Conservation (phyloP, 805 yeast species). For the Wickerhamiella dianesei region DNA sequence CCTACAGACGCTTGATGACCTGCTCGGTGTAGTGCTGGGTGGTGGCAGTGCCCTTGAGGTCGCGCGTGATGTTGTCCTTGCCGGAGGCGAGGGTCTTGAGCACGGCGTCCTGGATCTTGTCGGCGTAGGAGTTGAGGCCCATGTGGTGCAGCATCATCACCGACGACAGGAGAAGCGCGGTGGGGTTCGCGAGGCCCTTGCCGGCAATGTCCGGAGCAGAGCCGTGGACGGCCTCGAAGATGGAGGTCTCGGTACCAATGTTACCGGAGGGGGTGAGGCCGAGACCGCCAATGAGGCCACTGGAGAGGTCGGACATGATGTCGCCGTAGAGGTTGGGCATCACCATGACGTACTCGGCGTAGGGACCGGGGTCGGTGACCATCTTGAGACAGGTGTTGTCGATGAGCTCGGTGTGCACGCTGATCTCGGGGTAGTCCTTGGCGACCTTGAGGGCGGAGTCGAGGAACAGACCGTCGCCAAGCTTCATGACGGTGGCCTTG, state of each 20-base stretch:
- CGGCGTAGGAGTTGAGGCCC: conserved; percentile 74
- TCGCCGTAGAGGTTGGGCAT: conserved; percentile 99
- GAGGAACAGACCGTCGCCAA: conserved; percentile 94
- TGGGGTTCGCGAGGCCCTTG: conserved; percentile 97
- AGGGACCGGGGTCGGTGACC: conserved; percentile 77
- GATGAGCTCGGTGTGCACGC: conserved; percentile 71
- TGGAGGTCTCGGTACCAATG: conserved; percentile 96
- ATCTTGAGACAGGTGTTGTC: conserved; percentile 90
- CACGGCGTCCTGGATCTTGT: conserved; percentile 74
- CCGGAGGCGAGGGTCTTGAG: conserved; percentile 83
- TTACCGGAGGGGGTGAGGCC: conserved; percentile 99
- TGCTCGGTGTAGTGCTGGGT: conserved; percentile 84
- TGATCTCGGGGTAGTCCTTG: conserved; percentile 82
- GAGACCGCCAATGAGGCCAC: conserved; percentile 96
- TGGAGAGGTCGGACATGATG: conserved; percentile 92
- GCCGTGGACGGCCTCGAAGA: conserved; percentile 99
- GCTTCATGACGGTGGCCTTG: conserved; percentile 97
- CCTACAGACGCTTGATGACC: conserved; percentile 52
- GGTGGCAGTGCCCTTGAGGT: conserved; percentile 82
- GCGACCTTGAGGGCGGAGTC: conserved; percentile 80
- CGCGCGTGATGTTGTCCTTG: conserved; percentile 90
- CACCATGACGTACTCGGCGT: conserved; percentile 83
- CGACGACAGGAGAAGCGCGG: conserved; percentile 88
- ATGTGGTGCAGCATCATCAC: conserved; percentile 99
- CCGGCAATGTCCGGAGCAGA: conserved; percentile 99